A percentile compares a stretch with the other conserved stretches of the same genome.
Evolutionary conservation across 306 rosid genomes (phyloP).

Genomic region (Lathyrus oleraceus): DNA sequence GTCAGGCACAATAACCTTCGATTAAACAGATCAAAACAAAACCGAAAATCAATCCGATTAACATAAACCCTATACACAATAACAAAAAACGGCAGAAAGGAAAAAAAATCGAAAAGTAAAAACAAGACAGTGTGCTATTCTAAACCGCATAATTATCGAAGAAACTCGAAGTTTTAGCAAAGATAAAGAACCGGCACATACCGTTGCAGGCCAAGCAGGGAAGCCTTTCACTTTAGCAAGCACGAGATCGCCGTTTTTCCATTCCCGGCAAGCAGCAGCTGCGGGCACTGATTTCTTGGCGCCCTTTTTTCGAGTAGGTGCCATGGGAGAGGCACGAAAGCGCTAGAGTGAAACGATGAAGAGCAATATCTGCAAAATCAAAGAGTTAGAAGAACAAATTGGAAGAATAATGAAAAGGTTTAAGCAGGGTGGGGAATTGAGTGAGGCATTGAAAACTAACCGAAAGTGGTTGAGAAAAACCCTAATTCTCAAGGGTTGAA

Average conservation of each 20-base stretch:
- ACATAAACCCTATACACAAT: conserved; percentile 21
- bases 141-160: background rate
- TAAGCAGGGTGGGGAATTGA: conserved; percentile 38
- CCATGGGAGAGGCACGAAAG: conserved; percentile 49
- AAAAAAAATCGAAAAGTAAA: background rate
- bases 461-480: background rate
- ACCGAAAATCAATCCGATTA: background rate
- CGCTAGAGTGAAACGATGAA: conserved; percentile 26
- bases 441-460: conserved; percentile 44
- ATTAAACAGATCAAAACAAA: background rate
- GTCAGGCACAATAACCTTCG: background rate
- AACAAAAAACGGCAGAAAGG: conserved; percentile 5
- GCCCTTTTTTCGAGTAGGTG: conserved; percentile 82
- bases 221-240: conserved; percentile 95
- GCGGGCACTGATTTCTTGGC: conserved; percentile 67
- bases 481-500: conserved; percentile 27
- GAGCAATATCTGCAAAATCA: conserved; percentile 35
- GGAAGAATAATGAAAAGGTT: conserved; percentile 42
- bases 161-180: background rate
- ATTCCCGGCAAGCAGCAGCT: conserved; percentile 73
- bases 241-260: conserved; percentile 97
- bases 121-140: conserved; percentile 21
- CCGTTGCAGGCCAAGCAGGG: conserved; percentile 99
- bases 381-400: conserved; percentile 36
- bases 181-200: conserved; percentile 32